A percentile compares a stretch with the other conserved stretches of the same genome.
These are phyloP conservation scores for Colletotrichum paranaense DNA, from an alignment of 2,329 filamentous ascomycete species.

Conservation along the genomic window DNA sequence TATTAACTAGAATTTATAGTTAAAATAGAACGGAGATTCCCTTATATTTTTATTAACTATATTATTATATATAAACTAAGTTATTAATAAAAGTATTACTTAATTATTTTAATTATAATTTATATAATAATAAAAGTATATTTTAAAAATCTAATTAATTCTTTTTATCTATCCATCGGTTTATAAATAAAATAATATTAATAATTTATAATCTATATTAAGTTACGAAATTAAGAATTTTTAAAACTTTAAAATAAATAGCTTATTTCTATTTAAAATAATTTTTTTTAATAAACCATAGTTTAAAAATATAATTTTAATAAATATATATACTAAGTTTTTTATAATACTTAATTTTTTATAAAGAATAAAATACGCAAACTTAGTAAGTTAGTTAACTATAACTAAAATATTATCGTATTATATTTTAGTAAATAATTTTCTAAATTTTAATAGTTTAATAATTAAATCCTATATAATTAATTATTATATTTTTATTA, in stretches of 20 bases:
- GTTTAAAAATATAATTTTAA: too few species aligned
- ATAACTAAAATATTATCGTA: background rate
- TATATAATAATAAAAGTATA: background rate
- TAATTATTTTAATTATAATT: fast-evolving
- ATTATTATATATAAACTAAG: background rate
- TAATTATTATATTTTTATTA: too few species aligned
- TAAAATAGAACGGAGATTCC: too few species aligned
- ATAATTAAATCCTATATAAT: too few species aligned
- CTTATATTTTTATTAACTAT: background rate
- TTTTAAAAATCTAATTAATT: background rate
- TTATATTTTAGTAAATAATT: background rate
- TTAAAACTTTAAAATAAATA: too few species aligned
- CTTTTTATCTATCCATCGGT: too few species aligned
- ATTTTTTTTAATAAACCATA: background rate
- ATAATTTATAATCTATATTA: background rate
- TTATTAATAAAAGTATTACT: fast-evolving
- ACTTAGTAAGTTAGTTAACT: background rate
- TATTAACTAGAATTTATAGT: background rate
- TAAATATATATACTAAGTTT: fast-evolving
- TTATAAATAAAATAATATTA: background rate
- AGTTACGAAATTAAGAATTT: background rate
- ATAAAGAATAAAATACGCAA: fast-evolving
- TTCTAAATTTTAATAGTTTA: fast-evolving
- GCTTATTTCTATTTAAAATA: fast-evolving
- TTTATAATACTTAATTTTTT: background rate